Evolutionary conservation across 805 yeast species (phyloP).

Genomic region (Scheffersomyces lignosus): DNA sequence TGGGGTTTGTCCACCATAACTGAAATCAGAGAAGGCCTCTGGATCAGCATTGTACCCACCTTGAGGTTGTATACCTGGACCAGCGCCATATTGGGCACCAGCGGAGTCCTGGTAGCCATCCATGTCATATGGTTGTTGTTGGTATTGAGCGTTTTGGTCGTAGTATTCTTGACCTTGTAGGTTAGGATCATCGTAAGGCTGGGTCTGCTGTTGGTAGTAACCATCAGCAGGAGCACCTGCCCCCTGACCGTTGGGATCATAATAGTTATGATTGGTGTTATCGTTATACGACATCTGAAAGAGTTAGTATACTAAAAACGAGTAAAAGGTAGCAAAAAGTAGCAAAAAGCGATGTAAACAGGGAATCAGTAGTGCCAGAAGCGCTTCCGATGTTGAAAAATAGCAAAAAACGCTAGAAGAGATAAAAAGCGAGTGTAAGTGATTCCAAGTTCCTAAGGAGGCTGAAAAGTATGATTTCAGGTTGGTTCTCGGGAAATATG

Average conservation of each 20-base stretch:
- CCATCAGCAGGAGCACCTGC: constrained; percentile 28
- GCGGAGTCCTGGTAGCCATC: constrained; percentile 46
- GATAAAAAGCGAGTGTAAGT: too few species aligned
- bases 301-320: constrained; percentile 16
- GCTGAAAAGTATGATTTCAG: too few species aligned
- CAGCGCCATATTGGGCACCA: constrained; percentile 34
- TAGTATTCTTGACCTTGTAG: constrained; percentile 51
- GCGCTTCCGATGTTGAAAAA: constrained; percentile 1
- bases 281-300: constrained; percentile 61
- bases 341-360: constrained; percentile 2
- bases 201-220: constrained; percentile 40
- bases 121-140: constrained; percentile 51
- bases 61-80: constrained; percentile 51
- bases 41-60: constrained; percentile 47
- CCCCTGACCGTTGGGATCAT: constrained; percentile 29
- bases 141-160: constrained; percentile 46
- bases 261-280: constrained; percentile 47
- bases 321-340: constrained; percentile 1
- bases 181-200: constrained; percentile 38
- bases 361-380: too few species aligned
- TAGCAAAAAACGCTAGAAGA: constrained; percentile 5
- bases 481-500: too few species aligned
- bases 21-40: constrained; percentile 67
- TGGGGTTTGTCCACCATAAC: constrained; percentile 50
- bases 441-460: too few species aligned